Evolutionary conservation across 2,329 filamentous ascomycete genomes (phyloP), one percentile per base, ranked within the genome.

Genomic region (Aspergillus sp.): DNA sequence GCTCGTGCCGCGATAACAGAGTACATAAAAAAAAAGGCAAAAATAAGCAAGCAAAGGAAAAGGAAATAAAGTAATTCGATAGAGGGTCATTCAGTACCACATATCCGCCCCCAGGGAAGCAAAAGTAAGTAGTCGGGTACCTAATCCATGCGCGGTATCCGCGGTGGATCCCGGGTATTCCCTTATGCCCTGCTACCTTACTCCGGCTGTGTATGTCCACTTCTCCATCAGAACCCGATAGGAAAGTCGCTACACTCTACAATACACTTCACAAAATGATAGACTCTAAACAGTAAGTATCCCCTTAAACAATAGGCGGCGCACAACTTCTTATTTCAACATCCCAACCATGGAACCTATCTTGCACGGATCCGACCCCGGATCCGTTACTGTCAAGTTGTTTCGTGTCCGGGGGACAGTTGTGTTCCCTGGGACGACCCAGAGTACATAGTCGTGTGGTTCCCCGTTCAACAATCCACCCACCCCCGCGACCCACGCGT

Each of bases 131-230:
- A 44, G 56, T 32, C 52, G 21, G 48, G 32, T 42, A 32, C 36
- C 58, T 52, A 55, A 51, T 21, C 32, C 47, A 38, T 59, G 54
- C 61, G 64, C 64, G 64, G 61, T 63, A 54, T 58, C 62, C 59
- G 63, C 64, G 58, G 62, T 62, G 62, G 64, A 56, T 49, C 41
- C 39, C 54, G 59, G 59, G 38, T 61, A 60, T 59, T 63, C 56
- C 30, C 38, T 39, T 53, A 27, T 55, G 44, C 15, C 36, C 23
- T 55, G 39, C 36, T 30, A 25, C 51, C 51, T 36, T 54, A 42
- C 38, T 36, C 11, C 38, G 51, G 52, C 25, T 32, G 52, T 27
- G 39, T 42, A 36, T 36, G 32, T 36, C 32, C 32, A 36, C 32
- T 13, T 30, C 27, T 30, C 27, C 27, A 30, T 30, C 27, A 10